Conservation (phyloP, 805 yeast species). For the Nakazawaea molendinolei region DNA sequence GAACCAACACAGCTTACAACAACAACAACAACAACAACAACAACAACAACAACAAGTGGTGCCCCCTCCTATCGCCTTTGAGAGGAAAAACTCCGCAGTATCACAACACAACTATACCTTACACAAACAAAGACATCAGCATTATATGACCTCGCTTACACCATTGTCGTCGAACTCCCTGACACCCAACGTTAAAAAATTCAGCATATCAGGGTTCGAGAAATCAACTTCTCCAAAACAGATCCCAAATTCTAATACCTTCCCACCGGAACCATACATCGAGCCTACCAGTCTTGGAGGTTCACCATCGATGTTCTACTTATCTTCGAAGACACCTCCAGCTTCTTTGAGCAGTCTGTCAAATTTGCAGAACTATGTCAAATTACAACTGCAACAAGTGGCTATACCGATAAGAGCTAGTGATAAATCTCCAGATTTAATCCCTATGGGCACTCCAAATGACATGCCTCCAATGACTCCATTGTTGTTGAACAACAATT, state of each 20-base stretch:
- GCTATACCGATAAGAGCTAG: constrained; percentile 13
- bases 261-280: constrained; percentile 19
- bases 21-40: background rate
- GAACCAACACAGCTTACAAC: background rate
- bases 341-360: constrained; percentile 22
- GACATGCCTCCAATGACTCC: constrained; percentile 31
- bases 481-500: constrained; percentile 13
- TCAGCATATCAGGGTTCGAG: background rate
- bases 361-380: constrained; percentile 11
- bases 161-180: constrained; percentile 4
- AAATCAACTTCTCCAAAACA: constrained; percentile 10
- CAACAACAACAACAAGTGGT: constrained; percentile 2
- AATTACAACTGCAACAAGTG: constrained; percentile 17
- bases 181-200: constrained; percentile 6
- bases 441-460: constrained; percentile 24
- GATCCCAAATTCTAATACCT: constrained; percentile 4
- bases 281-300: constrained; percentile 47
- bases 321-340: constrained; percentile 50
- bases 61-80: constrained; percentile 1
- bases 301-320: constrained; percentile 49
- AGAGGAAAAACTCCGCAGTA: constrained; percentile 7
- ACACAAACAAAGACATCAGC: constrained; percentile 12
- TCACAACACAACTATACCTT: constrained; percentile 5
- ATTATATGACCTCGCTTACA: constrained; percentile 10
- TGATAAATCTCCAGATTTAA: constrained; percentile 27